A percentile compares a stretch with the other conserved stretches of the same genome.
phyloP scores from a whole-genome alignment of 2,329 filamentous ascomycete species.

The Monilinia vaccinii-corymbosi region DNA sequence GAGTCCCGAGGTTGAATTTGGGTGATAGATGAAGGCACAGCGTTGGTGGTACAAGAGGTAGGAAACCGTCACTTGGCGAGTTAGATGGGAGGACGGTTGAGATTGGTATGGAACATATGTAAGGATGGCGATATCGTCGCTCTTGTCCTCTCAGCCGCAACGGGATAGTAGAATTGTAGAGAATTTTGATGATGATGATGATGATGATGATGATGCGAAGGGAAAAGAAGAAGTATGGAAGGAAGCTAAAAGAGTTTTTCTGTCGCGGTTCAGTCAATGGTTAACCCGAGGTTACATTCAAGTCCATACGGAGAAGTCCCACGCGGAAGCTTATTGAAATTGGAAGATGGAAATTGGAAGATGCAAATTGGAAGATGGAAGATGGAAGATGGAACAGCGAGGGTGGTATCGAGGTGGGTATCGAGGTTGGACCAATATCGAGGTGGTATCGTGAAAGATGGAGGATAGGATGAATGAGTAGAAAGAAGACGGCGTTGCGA shows the following conservation, averaged over 20 bases:
- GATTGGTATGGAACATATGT: slow-evolving; percentile 7
- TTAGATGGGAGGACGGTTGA: slow-evolving; percentile 7
- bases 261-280: background rate
- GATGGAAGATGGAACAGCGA: no score
- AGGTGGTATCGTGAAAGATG: background rate
- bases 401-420: no score
- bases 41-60: slow-evolving; percentile 3
- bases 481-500: no score
- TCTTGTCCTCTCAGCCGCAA: background rate
- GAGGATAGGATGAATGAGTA: no score
- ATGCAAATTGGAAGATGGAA: background rate
- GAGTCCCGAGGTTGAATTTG: slow-evolving; percentile 1
- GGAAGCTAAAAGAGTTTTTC: background rate
- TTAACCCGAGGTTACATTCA: background rate
- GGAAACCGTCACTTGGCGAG: slow-evolving; percentile 13
- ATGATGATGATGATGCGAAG: background rate
- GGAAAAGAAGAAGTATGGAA: no score
- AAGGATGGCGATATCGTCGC: slow-evolving; percentile 3
- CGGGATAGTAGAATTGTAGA: background rate
- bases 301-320: no score
- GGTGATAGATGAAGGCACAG: background rate
- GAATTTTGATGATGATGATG: background rate
- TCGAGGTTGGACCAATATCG: no score
- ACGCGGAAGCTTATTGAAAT: background rate
- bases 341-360: background rate